Evolutionary conservation across 371 early-diverging fungal genomes (phyloP), one percentile per base, ranked within the genome.

Genomic region (Mucor ambiguus): DNA sequence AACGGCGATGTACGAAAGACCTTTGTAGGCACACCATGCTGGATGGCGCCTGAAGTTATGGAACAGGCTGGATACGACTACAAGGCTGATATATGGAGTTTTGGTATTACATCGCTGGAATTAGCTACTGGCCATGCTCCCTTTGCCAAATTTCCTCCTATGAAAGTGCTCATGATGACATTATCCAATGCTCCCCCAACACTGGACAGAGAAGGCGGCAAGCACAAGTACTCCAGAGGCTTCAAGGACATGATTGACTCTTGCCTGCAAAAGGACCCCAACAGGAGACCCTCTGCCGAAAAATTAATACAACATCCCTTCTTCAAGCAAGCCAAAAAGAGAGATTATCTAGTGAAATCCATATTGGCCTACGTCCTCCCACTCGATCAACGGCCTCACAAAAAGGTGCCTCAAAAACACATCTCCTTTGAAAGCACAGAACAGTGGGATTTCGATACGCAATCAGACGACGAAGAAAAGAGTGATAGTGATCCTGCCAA

Each of bases 61-160:
- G 87, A 88, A 62, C 87, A 78, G 63, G 84, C 89, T 11, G 92
- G 90, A 10, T 95, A 96, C 75, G 89, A 93, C 73, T 90, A 85
- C 70, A 92, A 93, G 73, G 96, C 95, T 1, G 96, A 96, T 70
- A 93, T 94, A 61, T 96, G 95, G 94, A 90, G 91, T 60, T 93
- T 96, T 76, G 96, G 96, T 54, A 95, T 96, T 52, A 94, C 95
- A 3, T 87, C 93, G 0, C 73, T 95, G 56, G 96, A 96, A 73
- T 80, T 96, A 35, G 94, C 95, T 10, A 90, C 88, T 14, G 96
- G 95, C 32, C 91, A 92, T 63, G 95, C 96, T 29, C 96, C 96
- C 8, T 95, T 93, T 73, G 93, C 95, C 6, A 94, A 93, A 72
- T 93, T 84, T 64, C 93, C 95, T 10, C 95, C 95, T 0, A 80